phyloP scores from a whole-genome alignment of 1,284 basidiomycete genomes.

The Trichosporon sp. region DNA sequence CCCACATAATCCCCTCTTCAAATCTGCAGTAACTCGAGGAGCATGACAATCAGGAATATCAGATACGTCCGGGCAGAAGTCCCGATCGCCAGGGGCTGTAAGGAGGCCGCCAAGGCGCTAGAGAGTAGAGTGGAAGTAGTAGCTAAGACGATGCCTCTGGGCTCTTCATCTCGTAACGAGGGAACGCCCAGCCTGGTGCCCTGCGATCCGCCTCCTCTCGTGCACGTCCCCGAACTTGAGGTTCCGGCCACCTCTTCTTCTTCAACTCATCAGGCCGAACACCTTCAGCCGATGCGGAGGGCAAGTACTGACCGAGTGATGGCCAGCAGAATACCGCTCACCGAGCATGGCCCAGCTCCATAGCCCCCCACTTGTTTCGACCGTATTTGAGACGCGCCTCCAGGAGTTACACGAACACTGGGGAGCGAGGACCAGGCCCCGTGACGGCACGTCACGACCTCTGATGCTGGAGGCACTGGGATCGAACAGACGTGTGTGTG shows the following conservation, averaged over 20 bases:
- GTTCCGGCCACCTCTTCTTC: not conserved
- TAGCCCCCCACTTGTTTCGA: not conserved
- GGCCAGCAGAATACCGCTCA: not conserved
- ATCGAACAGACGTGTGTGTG: not conserved
- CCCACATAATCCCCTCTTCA: too few relatives aligned
- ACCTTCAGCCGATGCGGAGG: too few relatives aligned
- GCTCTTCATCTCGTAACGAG: not conserved
- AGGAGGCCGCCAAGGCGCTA: too few relatives aligned
- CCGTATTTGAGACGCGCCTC: not conserved
- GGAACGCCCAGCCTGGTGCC: not conserved
- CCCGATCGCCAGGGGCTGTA: too few relatives aligned
- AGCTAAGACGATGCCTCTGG: too few relatives aligned
- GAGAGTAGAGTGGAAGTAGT: too few relatives aligned
- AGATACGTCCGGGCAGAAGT: too few relatives aligned
- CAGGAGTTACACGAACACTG: not conserved
- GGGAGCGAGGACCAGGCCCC: not conserved
- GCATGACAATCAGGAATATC: too few relatives aligned
- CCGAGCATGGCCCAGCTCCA: not conserved
- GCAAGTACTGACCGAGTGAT: not conserved
- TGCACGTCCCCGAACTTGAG: not conserved
- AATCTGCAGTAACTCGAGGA: too few relatives aligned
- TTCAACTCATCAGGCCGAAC: not conserved
- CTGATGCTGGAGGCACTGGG: not conserved
- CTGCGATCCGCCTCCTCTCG: too few relatives aligned
- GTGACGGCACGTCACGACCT: not conserved